phyloP scores from a whole-genome alignment of 2,329 filamentous ascomycete genomes.

The Aspergillus brunneoviolaceus region DNA sequence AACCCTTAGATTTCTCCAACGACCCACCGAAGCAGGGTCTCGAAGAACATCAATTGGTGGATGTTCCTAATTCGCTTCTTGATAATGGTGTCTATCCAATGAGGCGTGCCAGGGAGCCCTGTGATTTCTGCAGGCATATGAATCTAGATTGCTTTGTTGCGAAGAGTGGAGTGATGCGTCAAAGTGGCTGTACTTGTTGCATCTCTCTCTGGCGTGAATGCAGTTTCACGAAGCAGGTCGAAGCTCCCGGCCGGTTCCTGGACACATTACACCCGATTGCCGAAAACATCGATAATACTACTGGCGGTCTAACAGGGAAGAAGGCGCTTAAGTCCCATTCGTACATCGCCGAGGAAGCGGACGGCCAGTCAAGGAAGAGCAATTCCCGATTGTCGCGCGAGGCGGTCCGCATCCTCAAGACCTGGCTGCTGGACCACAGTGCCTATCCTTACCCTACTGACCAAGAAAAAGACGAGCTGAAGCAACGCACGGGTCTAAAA shows the following conservation, averaged over 20 bases:
- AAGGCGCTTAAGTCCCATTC: conserved; percentile 44
- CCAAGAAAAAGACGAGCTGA: conserved; percentile 77
- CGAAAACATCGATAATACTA: conserved; percentile 43
- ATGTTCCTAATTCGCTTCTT: conserved; percentile 21
- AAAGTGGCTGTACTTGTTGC: conserved; percentile 47
- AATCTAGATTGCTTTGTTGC: conserved; percentile 50
- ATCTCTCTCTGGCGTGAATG: conserved; percentile 49
- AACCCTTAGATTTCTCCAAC: conserved; percentile 42
- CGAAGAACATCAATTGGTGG: conserved; percentile 20
- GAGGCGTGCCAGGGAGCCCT: conserved; percentile 46
- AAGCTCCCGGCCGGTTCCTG: conserved; percentile 42
- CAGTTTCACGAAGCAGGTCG: conserved; percentile 45
- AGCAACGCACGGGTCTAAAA: conserved; percentile 75
- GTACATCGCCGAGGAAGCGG: conserved; percentile 38
- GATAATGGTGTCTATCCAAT: conserved; percentile 43
- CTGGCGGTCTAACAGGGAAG: conserved; percentile 40
- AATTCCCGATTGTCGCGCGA: conserved; percentile 77
- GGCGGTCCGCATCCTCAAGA: conserved; percentile 76
- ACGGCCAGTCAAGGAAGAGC: conserved; percentile 57
- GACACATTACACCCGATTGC: conserved; percentile 46
- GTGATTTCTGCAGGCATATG: conserved; percentile 48
- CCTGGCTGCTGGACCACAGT: conserved; percentile 77
- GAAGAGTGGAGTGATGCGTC: conserved; percentile 44
- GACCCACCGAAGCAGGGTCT: conserved; percentile 23
- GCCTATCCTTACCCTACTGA: conserved; percentile 86